Evolutionary conservation across 345 rosid genomes (phyloP).

Genomic region (Fremontodendron californicum): DNA sequence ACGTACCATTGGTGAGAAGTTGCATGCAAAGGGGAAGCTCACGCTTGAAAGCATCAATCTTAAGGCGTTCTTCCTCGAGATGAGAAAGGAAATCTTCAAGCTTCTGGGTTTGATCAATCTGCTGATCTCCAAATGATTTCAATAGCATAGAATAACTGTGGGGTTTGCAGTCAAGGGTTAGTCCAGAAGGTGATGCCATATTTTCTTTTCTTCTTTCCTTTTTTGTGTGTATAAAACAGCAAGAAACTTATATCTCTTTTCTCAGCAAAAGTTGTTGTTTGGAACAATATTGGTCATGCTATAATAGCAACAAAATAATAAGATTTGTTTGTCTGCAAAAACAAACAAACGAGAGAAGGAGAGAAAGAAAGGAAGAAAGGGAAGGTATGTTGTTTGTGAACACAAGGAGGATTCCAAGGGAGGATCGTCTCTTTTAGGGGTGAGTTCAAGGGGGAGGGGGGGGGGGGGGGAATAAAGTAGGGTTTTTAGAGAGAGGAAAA

Average conservation of each 20-base stretch:
- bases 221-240: not conserved
- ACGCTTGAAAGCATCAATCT: constrained; percentile 98
- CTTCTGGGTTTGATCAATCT: constrained; percentile 57
- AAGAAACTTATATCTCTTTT: not conserved
- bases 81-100: constrained; percentile 79
- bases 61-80: constrained; percentile 89
- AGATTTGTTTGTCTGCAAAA: constrained; percentile 20
- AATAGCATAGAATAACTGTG: constrained; percentile 82
- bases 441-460: constrained; percentile 49
- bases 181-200: constrained; percentile 81
- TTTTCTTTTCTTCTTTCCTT: not conserved
- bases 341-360: constrained; percentile 21
- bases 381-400: constrained; percentile 46
- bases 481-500: constrained; percentile 19
- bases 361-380: constrained; percentile 28
- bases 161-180: constrained; percentile 80
- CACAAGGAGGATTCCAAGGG: constrained; percentile 59
- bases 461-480: constrained; percentile 60
- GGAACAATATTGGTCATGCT: constrained; percentile 20
- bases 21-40: constrained; percentile 99
- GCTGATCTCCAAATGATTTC: constrained; percentile 77
- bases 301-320: constrained; percentile 2
- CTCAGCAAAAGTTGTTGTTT: constrained; percentile 10
- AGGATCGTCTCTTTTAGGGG: constrained; percentile 57
- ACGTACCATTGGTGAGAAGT: constrained; percentile 83